Conservation (phyloP, 352 stramenopile genomes). For the Phytophthora capsici region DNA sequence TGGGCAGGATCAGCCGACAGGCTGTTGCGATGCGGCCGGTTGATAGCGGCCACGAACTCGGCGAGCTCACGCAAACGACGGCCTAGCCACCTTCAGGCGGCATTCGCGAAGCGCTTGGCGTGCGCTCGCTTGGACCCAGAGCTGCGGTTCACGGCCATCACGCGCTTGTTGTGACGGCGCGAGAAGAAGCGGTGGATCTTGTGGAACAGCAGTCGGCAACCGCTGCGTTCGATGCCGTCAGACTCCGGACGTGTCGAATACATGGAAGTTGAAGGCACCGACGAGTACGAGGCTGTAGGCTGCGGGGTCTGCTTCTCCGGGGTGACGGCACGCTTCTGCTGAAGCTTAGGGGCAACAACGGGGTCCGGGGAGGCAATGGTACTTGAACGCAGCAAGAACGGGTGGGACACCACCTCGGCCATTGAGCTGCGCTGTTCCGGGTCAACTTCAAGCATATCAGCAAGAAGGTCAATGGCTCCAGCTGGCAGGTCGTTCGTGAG, state of each 20-base stretch:
- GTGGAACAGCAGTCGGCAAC: constrained; percentile 41
- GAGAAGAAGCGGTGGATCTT: constrained; percentile 59
- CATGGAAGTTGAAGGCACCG: constrained; percentile 28
- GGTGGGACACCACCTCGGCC: constrained; percentile 61
- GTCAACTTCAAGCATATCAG: constrained; percentile 71
- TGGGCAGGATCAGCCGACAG: constrained; percentile 34
- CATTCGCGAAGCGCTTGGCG: constrained; percentile 29
- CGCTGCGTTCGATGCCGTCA: constrained; percentile 32
- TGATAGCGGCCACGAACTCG: constrained; percentile 24
- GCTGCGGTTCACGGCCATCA: constrained; percentile 45
- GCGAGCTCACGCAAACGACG: constrained; percentile 32
- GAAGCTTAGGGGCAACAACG: constrained; percentile 8
- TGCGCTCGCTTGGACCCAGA: constrained; percentile 23
- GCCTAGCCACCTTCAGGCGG: constrained; percentile 48
- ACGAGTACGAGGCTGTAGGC: constrained; percentile 29
- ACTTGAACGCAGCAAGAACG: constrained; percentile 53
- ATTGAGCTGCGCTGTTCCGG: constrained; percentile 63
- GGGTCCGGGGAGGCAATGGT: constrained; percentile 18
- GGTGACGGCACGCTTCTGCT: constrained; percentile 10
- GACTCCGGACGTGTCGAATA: constrained; percentile 34
- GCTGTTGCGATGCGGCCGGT: constrained; percentile 34
- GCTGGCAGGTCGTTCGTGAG: constrained; percentile 62
- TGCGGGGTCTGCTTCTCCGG: constrained; percentile 29
- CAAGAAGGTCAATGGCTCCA: constrained; percentile 66
- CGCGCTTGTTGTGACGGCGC: constrained; percentile 48